phyloP scores from a whole-genome alignment of 768 basidiomycete species.

The Hysterangium stoloniferum region DNA sequence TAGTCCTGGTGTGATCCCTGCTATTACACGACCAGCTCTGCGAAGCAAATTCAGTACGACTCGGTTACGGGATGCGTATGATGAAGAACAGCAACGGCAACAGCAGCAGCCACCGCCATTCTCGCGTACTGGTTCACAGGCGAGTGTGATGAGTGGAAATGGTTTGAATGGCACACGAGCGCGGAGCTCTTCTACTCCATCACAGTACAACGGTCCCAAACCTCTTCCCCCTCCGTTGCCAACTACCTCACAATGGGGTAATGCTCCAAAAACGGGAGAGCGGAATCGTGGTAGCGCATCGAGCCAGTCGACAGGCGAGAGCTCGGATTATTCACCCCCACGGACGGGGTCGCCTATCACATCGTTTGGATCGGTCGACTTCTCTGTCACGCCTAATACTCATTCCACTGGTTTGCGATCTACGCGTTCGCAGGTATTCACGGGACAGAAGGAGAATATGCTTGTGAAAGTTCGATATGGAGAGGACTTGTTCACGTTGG shows the following conservation, averaged over 20 bases:
- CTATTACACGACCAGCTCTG: constrained; percentile 33
- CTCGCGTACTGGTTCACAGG: constrained; percentile 45
- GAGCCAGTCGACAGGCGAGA: constrained; percentile 74
- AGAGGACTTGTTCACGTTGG: constrained; percentile 92
- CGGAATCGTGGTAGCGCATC: constrained; percentile 76
- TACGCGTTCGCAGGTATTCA: constrained; percentile 49
- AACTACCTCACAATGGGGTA: constrained; percentile 29
- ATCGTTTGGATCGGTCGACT: constrained; percentile 85
- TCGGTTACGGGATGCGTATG: constrained; percentile 46
- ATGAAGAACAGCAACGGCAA: constrained; percentile 33
- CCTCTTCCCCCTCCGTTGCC: constrained; percentile 48
- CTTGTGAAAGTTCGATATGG: constrained; percentile 94
- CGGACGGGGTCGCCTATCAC: constrained; percentile 83
- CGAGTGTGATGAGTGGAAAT: constrained; percentile 1
- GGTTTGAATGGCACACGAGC: constrained; percentile 1
- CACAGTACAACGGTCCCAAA: constrained; percentile 12
- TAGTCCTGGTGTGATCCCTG: constrained; percentile 32
- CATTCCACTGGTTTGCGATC: constrained; percentile 34
- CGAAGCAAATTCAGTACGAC: constrained; percentile 69
- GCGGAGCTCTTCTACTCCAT: constrained; percentile 10
- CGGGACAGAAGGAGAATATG: constrained; percentile 33
- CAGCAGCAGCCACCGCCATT: constrained; percentile 27
- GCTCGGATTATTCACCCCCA: constrained; percentile 74
- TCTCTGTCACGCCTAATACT: constrained; percentile 53
- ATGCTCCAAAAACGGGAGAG: constrained; percentile 22